Evolutionary conservation across 2,329 filamentous ascomycete species (phyloP), one percentile per base, ranked within the genome.

Genomic region (Pyrenophora graminea): DNA sequence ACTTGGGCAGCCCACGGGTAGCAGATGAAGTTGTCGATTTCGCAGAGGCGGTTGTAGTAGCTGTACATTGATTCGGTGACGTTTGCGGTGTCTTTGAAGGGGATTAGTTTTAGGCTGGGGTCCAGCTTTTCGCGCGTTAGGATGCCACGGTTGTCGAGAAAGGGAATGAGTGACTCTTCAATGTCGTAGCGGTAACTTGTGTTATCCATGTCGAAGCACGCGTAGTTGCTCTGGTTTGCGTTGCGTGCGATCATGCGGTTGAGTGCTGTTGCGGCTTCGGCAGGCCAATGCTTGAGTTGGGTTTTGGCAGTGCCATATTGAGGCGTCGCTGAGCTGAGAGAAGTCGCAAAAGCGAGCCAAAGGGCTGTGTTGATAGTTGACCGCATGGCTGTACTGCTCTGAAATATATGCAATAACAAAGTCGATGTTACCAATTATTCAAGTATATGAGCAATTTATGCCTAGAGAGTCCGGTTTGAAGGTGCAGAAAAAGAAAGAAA

Each of bases 161-260:
- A 69, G 3, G 66, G 66, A 10, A 69, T 51, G 3, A 68, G 56
- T 1, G 64, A 64, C 43, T 69, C 66, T 51, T 66, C 64, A 10
- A 69, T 55, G 42, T 69, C 66, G 34, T 67, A 64, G 21, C 60
- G 59, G 46, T 66, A 69, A 43, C 61, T 65, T 7, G 66, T 69
- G 42, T 69, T 67, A 56, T 69, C 66, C 63, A 67, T 67, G 49
- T 69, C 66, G 49, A 69, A 68, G 36, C 68, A 61, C 5, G 66
- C 66, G 36, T 65, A 68, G 53, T 65, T 65, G 58, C 62, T 66
- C 46, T 67, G 61, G 41, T 69, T 67, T 13, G 66, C 66, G 30
- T 68, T 69, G 18, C 55, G 56, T 18, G 46, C 18, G 33, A 69
- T 69, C 66, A 69, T 69, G 37, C 55, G 53, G 39, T 59, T 58